phyloP scores from a whole-genome alignment of 2,329 filamentous ascomycete species.

The Teratosphaeria pseudoeucalypti region DNA sequence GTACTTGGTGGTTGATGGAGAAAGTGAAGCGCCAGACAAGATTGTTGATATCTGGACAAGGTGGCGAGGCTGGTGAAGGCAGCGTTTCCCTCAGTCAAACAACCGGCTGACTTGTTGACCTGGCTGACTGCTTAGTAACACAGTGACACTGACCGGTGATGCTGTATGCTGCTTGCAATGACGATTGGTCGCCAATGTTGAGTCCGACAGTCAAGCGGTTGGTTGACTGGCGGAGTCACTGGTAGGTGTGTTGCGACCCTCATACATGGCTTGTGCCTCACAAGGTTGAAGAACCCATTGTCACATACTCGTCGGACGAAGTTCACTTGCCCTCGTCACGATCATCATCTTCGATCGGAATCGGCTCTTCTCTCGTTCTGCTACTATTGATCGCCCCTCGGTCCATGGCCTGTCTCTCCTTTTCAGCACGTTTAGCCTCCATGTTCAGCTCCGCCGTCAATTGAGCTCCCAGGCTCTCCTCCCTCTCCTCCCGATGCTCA shows the following conservation, averaged over 20 bases:
- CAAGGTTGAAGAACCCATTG: background rate
- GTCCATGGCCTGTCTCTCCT: background rate
- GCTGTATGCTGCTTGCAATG: too few relatives aligned
- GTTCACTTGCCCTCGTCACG: background rate
- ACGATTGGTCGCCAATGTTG: too few relatives aligned
- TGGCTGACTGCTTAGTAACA: too few relatives aligned
- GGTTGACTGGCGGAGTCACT: too few relatives aligned
- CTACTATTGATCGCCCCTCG: background rate
- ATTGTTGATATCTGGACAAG: conserved; percentile 63
- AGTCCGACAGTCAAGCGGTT: too few relatives aligned
- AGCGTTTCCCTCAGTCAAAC: too few relatives aligned
- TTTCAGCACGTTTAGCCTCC: conserved; percentile 12
- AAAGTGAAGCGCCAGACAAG: conserved; percentile 47
- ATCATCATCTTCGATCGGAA: conserved; percentile 10
- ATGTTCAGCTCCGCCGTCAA: conserved; percentile 18
- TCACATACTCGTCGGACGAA: background rate
- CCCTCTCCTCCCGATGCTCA: conserved; percentile 10
- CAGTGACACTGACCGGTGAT: too few relatives aligned
- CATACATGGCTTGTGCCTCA: background rate
- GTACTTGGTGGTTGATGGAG: conserved; percentile 64
- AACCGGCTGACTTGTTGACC: too few relatives aligned
- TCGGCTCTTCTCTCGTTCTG: conserved; percentile 3
- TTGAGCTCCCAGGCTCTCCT: conserved; percentile 17
- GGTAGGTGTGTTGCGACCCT: background rate
- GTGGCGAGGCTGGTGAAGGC: conserved; percentile 56